Percentiles rank a stretch among this genome's conserved stretches.
phyloP scores from a whole-genome alignment of 2,329 filamentous ascomycete species.

The Dactylonectria estremocensis region DNA sequence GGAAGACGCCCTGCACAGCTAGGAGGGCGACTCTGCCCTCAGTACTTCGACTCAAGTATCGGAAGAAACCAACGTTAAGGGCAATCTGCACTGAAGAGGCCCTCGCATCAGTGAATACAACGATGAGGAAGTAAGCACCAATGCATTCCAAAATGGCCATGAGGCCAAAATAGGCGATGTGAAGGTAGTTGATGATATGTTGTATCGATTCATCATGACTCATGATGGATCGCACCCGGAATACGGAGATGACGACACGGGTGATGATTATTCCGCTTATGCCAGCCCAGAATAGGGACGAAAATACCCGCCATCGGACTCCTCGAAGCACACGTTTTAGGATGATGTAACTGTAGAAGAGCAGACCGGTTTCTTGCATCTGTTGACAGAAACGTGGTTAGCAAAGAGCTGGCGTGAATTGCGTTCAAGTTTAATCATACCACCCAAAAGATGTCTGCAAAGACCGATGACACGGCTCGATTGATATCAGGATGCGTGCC shows the following conservation, averaged over 20 bases:
- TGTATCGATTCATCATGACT: slow-evolving; percentile 37
- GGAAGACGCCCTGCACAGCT: slow-evolving; percentile 53
- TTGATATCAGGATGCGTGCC: slow-evolving; percentile 36
- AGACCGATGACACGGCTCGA: slow-evolving; percentile 51
- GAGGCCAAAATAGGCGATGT: slow-evolving; percentile 57
- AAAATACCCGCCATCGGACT: slow-evolving; percentile 58
- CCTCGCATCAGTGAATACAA: slow-evolving; percentile 51
- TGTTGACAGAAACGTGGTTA: slow-evolving; percentile 26
- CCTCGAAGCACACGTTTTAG: slow-evolving; percentile 65
- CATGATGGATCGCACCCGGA: slow-evolving; percentile 50
- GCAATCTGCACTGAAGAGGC: slow-evolving; percentile 33
- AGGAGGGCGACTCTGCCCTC: slow-evolving; percentile 55
- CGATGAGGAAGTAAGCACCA: slow-evolving; percentile 55
- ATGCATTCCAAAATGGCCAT: slow-evolving; percentile 57
- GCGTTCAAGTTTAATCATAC: slow-evolving; percentile 38
- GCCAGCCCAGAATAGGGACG: slow-evolving; percentile 69
- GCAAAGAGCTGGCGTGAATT: too few relatives aligned
- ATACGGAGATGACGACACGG: slow-evolving; percentile 56
- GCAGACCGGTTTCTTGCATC: slow-evolving; percentile 61
- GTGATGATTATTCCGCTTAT: slow-evolving; percentile 65
- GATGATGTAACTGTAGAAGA: slow-evolving; percentile 66
- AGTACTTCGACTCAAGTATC: slow-evolving; percentile 54
- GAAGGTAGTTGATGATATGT: slow-evolving; percentile 52
- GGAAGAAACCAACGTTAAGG: slow-evolving; percentile 51
- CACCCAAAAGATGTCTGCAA: slow-evolving; percentile 59